phyloP scores from a whole-genome alignment of 208 protist genomes.

The Leishmania martiniquensis region DNA sequence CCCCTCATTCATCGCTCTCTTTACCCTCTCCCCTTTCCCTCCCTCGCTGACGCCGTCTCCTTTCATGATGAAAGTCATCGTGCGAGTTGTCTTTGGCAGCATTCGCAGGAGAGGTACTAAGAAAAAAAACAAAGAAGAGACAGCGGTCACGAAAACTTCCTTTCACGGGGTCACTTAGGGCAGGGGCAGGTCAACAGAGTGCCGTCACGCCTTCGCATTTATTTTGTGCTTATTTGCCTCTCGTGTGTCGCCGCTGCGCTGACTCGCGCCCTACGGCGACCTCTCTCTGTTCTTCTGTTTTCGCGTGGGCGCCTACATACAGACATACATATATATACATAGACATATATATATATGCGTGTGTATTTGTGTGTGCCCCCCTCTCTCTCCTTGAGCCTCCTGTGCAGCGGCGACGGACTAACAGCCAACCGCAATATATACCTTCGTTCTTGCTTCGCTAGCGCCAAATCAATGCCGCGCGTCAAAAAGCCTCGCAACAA shows the following conservation, averaged over 20 bases:
- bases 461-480: constrained; percentile 26
- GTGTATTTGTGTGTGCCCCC: not conserved
- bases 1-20: not conserved
- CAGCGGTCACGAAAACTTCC: no score
- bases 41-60: not conserved
- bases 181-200: not conserved
- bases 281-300: not conserved
- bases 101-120: not conserved
- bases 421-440: not conserved
- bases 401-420: not conserved
- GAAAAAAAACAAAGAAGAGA: not conserved
- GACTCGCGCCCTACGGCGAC: not conserved
- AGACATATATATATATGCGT: no score
- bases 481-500: constrained; percentile 45
- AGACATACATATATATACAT: no score
- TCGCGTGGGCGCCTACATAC: no score
- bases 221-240: not conserved
- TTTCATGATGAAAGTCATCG: not conserved
- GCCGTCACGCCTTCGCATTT: not conserved
- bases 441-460: not conserved
- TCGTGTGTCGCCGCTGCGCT: not conserved
- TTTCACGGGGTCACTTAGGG: not conserved
- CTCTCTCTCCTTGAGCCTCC: not conserved
- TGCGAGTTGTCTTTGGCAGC: no score
- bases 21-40: not conserved